phyloP scores from a whole-genome alignment of 192 early-diverging fungal species.

The Backusella tuberculispora region DNA sequence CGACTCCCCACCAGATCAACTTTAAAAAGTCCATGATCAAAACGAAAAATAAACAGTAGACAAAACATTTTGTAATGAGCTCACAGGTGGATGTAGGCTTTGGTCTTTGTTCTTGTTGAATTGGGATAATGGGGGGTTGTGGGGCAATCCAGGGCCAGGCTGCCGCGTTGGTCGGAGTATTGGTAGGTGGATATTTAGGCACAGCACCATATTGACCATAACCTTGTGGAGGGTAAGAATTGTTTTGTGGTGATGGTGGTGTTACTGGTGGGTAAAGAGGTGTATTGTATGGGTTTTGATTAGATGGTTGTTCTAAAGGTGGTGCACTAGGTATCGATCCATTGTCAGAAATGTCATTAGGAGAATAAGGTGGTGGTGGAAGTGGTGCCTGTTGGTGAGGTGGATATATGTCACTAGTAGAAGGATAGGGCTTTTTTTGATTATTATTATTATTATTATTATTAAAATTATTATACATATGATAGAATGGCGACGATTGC shows the following conservation, averaged over 20 bases:
- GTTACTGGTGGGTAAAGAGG: background rate
- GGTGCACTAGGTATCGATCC: slow-evolving; percentile 15
- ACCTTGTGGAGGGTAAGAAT: background rate
- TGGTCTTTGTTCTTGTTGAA: too few species aligned
- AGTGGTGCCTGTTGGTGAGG: background rate
- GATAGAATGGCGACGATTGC: background rate
- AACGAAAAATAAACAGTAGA: background rate
- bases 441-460: background rate
- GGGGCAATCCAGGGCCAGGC: background rate
- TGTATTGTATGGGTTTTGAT: background rate
- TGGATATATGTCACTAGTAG: background rate
- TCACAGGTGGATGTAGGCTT: background rate
- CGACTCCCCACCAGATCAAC: background rate
- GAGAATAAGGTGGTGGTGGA: slow-evolving; percentile 11
- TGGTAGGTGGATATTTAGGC: background rate
- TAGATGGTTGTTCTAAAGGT: background rate
- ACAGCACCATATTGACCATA: too few species aligned
- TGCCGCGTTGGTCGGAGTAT: background rate
- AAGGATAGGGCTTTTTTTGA: background rate
- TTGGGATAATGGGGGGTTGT: background rate
- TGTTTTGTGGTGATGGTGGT: background rate
- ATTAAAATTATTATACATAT: slow-evolving; percentile 9
- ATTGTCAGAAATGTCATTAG: background rate
- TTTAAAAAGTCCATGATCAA: background rate
- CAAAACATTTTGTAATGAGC: background rate